Conservation (phyloP, 2,329 filamentous ascomycete genomes). For the Pyricularia sp. region DNA sequence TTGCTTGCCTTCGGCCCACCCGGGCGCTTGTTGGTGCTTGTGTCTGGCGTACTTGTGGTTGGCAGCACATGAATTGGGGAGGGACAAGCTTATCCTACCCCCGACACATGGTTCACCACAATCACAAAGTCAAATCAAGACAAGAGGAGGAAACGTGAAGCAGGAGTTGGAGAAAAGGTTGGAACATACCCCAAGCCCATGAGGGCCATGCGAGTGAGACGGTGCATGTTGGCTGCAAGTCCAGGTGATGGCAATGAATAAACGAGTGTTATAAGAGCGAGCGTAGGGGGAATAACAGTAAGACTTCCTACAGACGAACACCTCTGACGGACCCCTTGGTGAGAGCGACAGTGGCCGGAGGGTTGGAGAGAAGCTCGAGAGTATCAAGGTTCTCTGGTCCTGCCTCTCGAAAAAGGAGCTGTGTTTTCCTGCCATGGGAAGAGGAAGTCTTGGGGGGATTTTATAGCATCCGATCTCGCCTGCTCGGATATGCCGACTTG, state of each 20-base stretch:
- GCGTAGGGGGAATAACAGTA: too few relatives aligned
- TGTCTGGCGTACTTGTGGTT: not conserved
- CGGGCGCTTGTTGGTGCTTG: not conserved
- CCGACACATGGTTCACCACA: not conserved
- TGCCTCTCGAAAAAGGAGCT: not conserved
- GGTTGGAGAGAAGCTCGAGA: not conserved
- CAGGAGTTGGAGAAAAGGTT: not conserved
- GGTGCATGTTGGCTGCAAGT: constrained; percentile 1
- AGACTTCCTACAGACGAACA: not conserved
- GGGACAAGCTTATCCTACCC: not conserved
- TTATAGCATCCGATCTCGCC: not conserved
- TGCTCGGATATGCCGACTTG: not conserved
- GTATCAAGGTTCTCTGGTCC: not conserved
- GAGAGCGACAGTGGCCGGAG: not conserved
- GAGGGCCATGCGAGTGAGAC: constrained; percentile 7
- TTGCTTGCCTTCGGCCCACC: not conserved
- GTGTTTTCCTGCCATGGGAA: not conserved
- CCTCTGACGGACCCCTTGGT: not conserved
- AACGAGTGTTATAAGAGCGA: not conserved
- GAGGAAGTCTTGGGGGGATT: not conserved
- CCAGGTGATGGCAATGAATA: not conserved
- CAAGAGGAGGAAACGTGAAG: not conserved
- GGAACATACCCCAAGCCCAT: constrained; percentile 3
- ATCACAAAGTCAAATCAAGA: not conserved
- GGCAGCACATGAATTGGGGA: not conserved